Base-by-base conservation (phyloP, 2,329 filamentous ascomycete genomes). In the Xylariomycetidae sp. region DNA sequence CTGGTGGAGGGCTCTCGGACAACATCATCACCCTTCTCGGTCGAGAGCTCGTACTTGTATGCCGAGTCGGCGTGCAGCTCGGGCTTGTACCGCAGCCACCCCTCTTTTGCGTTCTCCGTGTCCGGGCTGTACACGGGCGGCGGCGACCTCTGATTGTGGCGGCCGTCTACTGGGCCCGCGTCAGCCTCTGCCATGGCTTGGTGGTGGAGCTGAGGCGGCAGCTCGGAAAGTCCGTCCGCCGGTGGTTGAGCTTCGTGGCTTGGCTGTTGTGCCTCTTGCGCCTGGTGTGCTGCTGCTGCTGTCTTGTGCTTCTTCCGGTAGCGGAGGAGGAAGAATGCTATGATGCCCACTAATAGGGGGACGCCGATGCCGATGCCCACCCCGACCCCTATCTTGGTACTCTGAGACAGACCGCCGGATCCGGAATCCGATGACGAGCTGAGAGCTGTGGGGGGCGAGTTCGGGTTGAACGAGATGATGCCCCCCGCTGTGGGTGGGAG, bases 401-500 rank as follows among this genome's bases (percentile, higher is more conserved):
- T 41, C 1, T 36, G 30, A 2, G 41, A 42, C 8, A 50, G 41
- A 3, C 43, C 42, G 3, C 34, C 18, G 3, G 44, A 35, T 4
- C 23, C 26, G 6, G 33, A 27, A 12, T 28, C 8, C 3, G 33
- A 30, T 12, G 38, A 16, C 3, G 39, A 39, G n/a, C 33, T 10
- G 4, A 46, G 30, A 2, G 41, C 28, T 11, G 45, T 49, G 4
- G 47, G 47, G 15, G 46, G 36, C 4, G 45, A 42, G 12, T 46
- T 51, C 3, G 46, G 47, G 25, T 50, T 45, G 35, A 49, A 50
- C 2, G 44, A 49, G 25, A 50, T 51, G 4, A 42, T 50, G 4
- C 49, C 46, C n/a, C 44, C 42, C 3, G 42, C 36, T 8, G 46
- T 45, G 13, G 44, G 40, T n/a, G 49, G 49, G 5, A 51, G 40